Base-by-base conservation (phyloP, 2,329 filamentous ascomycete genomes). In the Gaeumannomyces sp. region DNA sequence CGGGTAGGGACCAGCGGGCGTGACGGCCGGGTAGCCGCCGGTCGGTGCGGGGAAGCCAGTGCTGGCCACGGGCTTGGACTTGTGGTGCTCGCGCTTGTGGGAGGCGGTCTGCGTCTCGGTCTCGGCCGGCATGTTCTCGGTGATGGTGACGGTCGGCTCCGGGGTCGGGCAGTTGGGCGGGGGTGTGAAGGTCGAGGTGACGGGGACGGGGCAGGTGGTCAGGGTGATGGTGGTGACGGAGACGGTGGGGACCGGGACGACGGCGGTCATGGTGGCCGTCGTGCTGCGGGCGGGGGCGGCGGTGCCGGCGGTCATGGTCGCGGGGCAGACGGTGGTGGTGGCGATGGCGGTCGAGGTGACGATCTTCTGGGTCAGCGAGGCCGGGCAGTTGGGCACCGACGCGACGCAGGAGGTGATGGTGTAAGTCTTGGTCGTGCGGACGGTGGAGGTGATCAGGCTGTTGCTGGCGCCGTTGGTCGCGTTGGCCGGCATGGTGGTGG, bases 371-470 rank as follows among this genome's bases (percentile, higher is more conserved):
- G 71, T 72, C 63, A 70, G 67, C 59, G 68, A 67, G 60, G 69
- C 68, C 50, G 72, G 72, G 69, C 72, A 74, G 69, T 74, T 73
- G 67, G 69, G 66, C 29, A 73, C 72, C 11, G 69, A 65, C 35
- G 70, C 72, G 1, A 69, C 70, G 62, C 72, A 74, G 64, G 68
- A 70, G 19, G 72, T 74, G 67, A 74, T 69, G 62, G 72, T 74
- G 69, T 71, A 74, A n/a, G 66, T 69, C 38, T 68, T 67, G 22
- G 72, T 73, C 58, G 66, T 60, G 28, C 64, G 61, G 65, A 70
- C 45, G 16, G 71, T 73, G 62, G 69, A 71, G 16, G 70, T 72
- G 58, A 65, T 68, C 16, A 38, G 16, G 60, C 60, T 25, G 60
- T 25, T 7, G 19, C 16, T 4, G 11, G 11, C 25, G 60, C 60